Evolutionary conservation across 768 basidiomycete species (phyloP), one percentile per base, ranked within the genome.

Genomic region (Lentinula lateritia): DNA sequence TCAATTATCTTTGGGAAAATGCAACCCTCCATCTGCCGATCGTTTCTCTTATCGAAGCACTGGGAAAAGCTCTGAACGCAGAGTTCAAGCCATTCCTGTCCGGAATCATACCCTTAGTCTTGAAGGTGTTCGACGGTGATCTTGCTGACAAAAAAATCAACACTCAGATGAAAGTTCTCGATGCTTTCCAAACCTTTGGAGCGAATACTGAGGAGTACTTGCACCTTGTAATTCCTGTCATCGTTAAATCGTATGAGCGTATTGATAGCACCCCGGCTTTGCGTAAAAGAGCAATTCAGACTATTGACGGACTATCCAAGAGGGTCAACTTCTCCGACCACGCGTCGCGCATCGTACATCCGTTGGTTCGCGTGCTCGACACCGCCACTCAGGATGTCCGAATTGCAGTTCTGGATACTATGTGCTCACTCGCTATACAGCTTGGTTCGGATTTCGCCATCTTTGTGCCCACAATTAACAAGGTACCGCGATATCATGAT

Each of bases 301-400:
- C 93, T 1, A 91, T 98, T 45, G 93, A 94, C 50, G 91, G 90
- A 20, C 75, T 99, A 32, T 95, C 94, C 5, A 83, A 89, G 65
- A 83, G 95, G 61, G 93, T 98, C 66, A 98, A 98, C 74, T 98
- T 99, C 70, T 94, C 93, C 3, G 97, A 98, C 69, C 96, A 98
- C 65, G 94, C 97, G 20, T 96, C 94, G 9, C 86, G 96, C 23
- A 97, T 98, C 67, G 92, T 99, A 6, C 97, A 98, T 68, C 95
- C 97, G 5, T 81, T 99, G 28, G 89, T 93, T 43, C 84, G 97
- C 41, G 91, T 98, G 1, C 77, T 99, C 61, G 87, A 87, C 45
- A 79, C 78, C 39, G 78, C 82, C 1, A 88, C 81, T 65, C 89
- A 89, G 62, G 95, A 98, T 61, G 76, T 98, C 52, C 82, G 92